Percentiles rank a stretch among this genome's conserved stretches.
Evolutionary conservation across 2,329 filamentous ascomycete species (phyloP).

Genomic region (Calonectria pseudoreteaudii): DNA sequence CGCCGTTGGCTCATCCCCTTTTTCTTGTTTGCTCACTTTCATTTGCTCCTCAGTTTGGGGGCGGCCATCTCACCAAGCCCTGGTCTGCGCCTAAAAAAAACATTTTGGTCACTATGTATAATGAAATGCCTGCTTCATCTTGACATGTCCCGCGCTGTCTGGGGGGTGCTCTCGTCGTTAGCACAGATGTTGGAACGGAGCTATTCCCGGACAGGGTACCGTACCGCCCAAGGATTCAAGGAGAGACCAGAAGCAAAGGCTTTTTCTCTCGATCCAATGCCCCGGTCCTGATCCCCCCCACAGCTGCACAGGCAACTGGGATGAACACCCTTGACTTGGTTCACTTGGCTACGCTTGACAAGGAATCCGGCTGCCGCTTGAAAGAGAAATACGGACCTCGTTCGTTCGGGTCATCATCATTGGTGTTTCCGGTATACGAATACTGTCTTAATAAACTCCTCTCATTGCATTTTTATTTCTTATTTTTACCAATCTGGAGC

Average conservation of each 20-base stretch:
- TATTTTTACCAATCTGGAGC: not conserved
- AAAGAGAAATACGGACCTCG: conserved; percentile 21
- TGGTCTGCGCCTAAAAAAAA: conserved; percentile 4
- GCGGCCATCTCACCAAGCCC: not conserved
- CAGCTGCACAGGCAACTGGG: conserved; percentile 30
- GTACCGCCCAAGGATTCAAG: conserved; percentile 27
- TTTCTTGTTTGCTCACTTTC: not conserved
- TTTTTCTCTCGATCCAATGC: conserved; percentile 21
- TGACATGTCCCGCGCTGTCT: conserved; percentile 26
- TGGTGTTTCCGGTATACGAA: conserved; percentile 29
- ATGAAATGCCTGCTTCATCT: conserved; percentile 14
- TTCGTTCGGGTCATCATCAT: conserved; percentile 25
- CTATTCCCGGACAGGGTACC: conserved; percentile 29
- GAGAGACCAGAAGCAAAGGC: conserved; percentile 19
- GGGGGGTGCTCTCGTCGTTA: conserved; percentile 24
- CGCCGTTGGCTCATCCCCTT: not conserved
- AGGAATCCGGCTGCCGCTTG: conserved; percentile 18
- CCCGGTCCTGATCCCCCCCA: conserved; percentile 33
- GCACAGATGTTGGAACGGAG: conserved; percentile 35
- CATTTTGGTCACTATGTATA: not conserved
- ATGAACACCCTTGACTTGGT: conserved; percentile 39
- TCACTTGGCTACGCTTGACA: conserved; percentile 18
- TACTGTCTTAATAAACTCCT: conserved; percentile 16
- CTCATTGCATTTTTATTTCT: not conserved
- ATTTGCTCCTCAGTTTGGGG: not conserved